A percentile compares a stretch with the other conserved stretches of the same genome.
Evolutionary conservation across 192 early-diverging fungal genomes (phyloP).

Genomic region (Gryganskiella cystojenkinii): DNA sequence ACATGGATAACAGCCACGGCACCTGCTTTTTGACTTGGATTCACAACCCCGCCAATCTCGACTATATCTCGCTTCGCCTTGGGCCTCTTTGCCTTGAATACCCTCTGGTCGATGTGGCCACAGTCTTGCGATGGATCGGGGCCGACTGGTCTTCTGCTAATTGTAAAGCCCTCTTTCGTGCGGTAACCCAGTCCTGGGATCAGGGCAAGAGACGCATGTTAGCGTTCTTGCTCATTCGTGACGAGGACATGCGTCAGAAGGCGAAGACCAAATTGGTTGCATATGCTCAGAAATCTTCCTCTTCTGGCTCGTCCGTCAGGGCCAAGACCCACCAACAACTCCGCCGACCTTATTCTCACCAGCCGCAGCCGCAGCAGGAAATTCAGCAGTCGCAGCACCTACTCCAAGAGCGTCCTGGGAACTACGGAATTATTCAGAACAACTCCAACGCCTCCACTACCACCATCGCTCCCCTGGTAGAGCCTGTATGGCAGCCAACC

Average conservation of each 20-base stretch:
- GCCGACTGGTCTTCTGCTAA: conserved; percentile 45
- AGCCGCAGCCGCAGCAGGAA: conserved; percentile 18
- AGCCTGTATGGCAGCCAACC: background rate
- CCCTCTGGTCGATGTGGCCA: conserved; percentile 40
- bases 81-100: conserved; percentile 51
- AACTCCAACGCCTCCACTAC: conserved; percentile 14
- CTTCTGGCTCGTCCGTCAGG: too few relatives aligned
- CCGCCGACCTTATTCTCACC: conserved; percentile 11
- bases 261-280: conserved; percentile 45
- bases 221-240: conserved; percentile 45
- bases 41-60: conserved; percentile 51
- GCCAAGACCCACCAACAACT: conserved; percentile 5
- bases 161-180: conserved; percentile 48
- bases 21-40: conserved; percentile 53
- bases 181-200: conserved; percentile 49
- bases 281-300: conserved; percentile 32
- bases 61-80: conserved; percentile 50
- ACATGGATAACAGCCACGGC: conserved; percentile 47
- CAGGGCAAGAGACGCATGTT: conserved; percentile 42
- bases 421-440: background rate
- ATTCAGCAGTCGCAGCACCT: conserved; percentile 13
- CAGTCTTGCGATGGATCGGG: conserved; percentile 53
- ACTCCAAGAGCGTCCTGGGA: conserved; percentile 9
- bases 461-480: background rate
- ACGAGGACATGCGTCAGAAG: conserved; percentile 52